Evolutionary conservation across 768 basidiomycete genomes (phyloP).

Genomic region (Pluteus cervinus): DNA sequence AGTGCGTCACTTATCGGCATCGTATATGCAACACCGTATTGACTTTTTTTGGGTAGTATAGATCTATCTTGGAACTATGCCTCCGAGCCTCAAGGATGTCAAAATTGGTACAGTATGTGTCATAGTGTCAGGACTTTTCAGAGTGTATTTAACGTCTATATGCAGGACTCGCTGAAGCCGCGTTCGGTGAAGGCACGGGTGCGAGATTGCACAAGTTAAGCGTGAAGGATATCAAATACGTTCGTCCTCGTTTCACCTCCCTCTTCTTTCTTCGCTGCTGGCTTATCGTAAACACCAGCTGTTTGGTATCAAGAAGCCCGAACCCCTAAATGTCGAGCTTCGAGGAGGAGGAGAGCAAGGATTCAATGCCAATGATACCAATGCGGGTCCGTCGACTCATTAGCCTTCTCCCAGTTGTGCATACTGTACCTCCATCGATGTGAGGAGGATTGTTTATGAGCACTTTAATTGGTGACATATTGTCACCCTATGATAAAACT

Average conservation of each 20-base stretch:
- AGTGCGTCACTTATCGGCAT: slow-evolving; percentile 30
- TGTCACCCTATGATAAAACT: too few species aligned
- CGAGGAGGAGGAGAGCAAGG: too few species aligned
- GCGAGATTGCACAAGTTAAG: slow-evolving; percentile 58
- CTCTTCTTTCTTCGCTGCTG: not conserved
- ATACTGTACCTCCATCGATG: too few species aligned
- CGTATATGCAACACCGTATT: not conserved
- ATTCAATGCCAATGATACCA: too few species aligned
- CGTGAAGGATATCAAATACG: slow-evolving; percentile 63
- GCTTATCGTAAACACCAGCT: slow-evolving; percentile 20
- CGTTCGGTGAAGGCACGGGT: slow-evolving; percentile 63
- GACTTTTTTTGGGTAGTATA: slow-evolving; percentile 35
- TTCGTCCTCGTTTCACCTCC: slow-evolving; percentile 23
- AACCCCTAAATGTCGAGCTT: too few species aligned
- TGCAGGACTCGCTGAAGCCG: slow-evolving; percentile 56
- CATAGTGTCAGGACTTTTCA: not conserved
- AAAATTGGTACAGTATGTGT: slow-evolving; percentile 48
- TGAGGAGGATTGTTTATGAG: too few species aligned
- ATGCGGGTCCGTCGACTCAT: too few species aligned
- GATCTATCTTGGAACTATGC: slow-evolving; percentile 75
- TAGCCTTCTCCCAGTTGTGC: too few species aligned
- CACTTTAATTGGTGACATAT: too few species aligned
- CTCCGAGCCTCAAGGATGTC: slow-evolving; percentile 63
- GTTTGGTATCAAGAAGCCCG: too few species aligned
- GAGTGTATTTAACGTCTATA: not conserved